A percentile compares a stretch with the other conserved stretches of the same genome.
Conservation (phyloP, 257 asterid species). For the Nicotiana knightiana region DNA sequence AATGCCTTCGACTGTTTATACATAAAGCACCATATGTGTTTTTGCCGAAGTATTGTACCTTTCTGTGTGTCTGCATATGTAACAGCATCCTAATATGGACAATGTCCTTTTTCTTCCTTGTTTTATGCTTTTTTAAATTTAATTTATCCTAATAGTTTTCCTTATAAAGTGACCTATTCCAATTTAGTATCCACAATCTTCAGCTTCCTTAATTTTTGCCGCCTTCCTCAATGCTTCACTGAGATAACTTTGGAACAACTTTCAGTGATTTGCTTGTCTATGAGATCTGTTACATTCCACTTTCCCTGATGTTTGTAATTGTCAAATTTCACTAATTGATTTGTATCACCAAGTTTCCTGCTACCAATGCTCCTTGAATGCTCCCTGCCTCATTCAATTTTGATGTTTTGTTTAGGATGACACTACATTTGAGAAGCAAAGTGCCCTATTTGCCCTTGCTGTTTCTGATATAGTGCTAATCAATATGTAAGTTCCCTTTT, state of each 20-base stretch:
- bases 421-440: conserved; percentile 95
- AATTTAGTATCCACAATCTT: neutral
- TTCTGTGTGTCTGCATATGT: neutral
- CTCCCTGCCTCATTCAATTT: conserved; percentile 2
- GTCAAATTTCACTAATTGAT: neutral
- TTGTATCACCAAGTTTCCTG: neutral
- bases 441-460: conserved; percentile 96
- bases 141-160: neutral
- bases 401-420: conserved; percentile 54
- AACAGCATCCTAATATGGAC: neutral
- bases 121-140: neutral
- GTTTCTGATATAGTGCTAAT: conserved; percentile 95
- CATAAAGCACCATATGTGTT: neutral
- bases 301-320: neutral
- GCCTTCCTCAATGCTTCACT: neutral
- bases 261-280: neutral
- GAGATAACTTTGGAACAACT: neutral
- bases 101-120: neutral
- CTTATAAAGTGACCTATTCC: neutral
- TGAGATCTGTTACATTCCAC: neutral
- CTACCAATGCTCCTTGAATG: neutral
- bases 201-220: neutral
- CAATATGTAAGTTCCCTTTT: conserved; percentile 69
- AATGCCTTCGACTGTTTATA: neutral
- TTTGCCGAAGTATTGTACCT: neutral